phyloP scores from a whole-genome alignment of 768 basidiomycete genomes.

The Trichaptum fuscoviolaceum region DNA sequence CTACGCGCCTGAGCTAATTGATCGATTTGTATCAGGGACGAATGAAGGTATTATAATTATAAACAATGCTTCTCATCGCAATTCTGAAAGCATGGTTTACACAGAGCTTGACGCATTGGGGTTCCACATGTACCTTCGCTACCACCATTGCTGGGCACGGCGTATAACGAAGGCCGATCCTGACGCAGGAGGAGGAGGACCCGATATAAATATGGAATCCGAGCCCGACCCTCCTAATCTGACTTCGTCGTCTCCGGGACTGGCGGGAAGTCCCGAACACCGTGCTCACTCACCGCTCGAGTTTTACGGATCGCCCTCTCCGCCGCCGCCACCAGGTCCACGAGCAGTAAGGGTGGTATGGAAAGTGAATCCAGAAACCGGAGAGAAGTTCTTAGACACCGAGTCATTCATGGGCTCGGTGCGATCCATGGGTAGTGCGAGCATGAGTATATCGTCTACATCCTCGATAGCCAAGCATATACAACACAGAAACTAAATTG shows the following conservation, averaged over 20 bases:
- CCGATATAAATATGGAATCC: background rate
- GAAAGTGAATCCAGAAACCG: background rate
- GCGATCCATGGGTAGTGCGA: background rate
- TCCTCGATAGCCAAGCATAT: background rate
- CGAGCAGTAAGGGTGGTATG: background rate
- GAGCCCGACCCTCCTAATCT: background rate
- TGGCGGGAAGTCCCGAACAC: background rate
- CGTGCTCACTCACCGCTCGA: background rate
- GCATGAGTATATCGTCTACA: background rate
- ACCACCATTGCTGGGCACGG: background rate
- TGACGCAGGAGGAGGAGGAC: background rate
- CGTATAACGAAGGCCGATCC: background rate
- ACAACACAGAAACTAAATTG: too few species aligned
- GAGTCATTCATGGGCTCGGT: background rate
- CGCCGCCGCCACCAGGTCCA: background rate
- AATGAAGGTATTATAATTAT: background rate
- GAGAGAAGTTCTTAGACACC: background rate
- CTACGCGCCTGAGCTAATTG: background rate
- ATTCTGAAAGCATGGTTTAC: background rate
- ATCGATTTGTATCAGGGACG: conserved; percentile 2
- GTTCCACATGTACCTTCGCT: background rate
- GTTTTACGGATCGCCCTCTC: background rate
- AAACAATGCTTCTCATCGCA: background rate
- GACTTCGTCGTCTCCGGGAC: background rate
- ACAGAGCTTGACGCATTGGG: background rate